Evolutionary conservation across 345 rosid genomes (phyloP).

Genomic region (Eucalyptus paniculata): DNA sequence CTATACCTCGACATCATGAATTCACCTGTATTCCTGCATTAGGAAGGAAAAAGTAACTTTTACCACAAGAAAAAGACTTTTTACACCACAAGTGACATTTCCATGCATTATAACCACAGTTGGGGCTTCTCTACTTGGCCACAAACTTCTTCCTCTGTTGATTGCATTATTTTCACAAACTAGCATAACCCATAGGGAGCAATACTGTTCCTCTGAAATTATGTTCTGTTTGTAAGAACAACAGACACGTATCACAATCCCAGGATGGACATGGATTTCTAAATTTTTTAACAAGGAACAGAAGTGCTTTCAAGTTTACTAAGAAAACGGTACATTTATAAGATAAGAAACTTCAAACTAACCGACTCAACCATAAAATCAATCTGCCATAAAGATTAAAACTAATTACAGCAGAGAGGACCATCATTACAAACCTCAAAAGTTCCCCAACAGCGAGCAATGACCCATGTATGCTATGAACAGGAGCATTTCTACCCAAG

Average conservation of each 20-base stretch:
- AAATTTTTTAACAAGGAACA: neutral
- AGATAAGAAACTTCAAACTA: neutral
- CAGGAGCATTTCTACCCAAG: slow-evolving; percentile 82
- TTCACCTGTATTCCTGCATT: slow-evolving; percentile 91
- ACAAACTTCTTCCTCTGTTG: neutral
- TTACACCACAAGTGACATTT: neutral
- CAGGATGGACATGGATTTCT: neutral
- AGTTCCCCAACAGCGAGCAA: slow-evolving; percentile 99
- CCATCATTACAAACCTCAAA: slow-evolving; percentile 41
- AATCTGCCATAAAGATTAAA: neutral
- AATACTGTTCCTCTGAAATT: neutral
- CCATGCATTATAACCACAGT: neutral
- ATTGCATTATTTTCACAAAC: neutral
- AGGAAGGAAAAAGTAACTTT: neutral
- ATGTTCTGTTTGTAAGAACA: neutral
- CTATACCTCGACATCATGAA: slow-evolving; percentile 99
- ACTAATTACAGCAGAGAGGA: neutral
- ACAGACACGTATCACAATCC: neutral
- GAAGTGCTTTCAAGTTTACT: neutral
- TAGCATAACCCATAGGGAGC: neutral
- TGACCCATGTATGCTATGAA: slow-evolving; percentile 98
- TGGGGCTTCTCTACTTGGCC: neutral
- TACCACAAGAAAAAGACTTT: neutral
- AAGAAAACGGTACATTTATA: neutral
- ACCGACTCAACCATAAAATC: neutral